A percentile compares a stretch with the other conserved stretches of the same genome.
Evolutionary conservation across 2,329 filamentous ascomycete species (phyloP).

Genomic region (Mariannaea sp.): DNA sequence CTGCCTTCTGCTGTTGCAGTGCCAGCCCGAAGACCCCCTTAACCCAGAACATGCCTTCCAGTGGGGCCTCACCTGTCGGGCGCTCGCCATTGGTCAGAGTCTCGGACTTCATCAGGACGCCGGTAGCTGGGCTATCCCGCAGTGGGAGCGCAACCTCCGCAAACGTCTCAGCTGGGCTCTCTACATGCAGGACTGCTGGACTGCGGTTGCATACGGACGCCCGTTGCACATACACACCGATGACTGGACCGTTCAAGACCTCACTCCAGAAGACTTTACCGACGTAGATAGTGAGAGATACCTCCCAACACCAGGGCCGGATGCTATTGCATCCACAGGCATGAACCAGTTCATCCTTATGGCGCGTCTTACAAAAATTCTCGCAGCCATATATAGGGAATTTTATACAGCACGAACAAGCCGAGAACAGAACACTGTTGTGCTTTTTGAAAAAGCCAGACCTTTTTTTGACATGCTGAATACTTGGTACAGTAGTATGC

Average conservation of each 20-base stretch:
- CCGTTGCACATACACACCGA: constrained; percentile 49
- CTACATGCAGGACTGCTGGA: constrained; percentile 51
- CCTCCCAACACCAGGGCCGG: constrained; percentile 21
- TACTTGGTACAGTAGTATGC: constrained; percentile 52
- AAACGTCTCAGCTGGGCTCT: constrained; percentile 54
- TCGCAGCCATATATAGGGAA: constrained; percentile 51
- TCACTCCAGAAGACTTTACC: constrained; percentile 40
- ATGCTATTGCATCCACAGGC: constrained; percentile 44
- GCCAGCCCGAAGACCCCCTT: constrained; percentile 53
- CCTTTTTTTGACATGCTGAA: constrained; percentile 54
- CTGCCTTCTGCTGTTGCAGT: constrained; percentile 51
- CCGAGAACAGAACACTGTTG: constrained; percentile 39
- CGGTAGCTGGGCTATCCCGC: constrained; percentile 47
- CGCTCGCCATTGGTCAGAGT: constrained; percentile 51
- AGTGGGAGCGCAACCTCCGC: constrained; percentile 49
- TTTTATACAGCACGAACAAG: constrained; percentile 47
- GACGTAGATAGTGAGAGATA: constrained; percentile 32
- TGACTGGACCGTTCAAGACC: constrained; percentile 51
- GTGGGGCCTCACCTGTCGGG: too few relatives aligned
- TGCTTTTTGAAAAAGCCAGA: constrained; percentile 52
- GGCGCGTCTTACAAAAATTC: constrained; percentile 51
- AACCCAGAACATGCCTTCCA: constrained; percentile 50
- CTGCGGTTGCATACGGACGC: constrained; percentile 52
- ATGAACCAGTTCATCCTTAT: constrained; percentile 51
- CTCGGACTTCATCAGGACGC: constrained; percentile 53